Percentiles rank a stretch among this genome's conserved stretches.
These are phyloP conservation scores for Thermomyces lanuginosus DNA, from an alignment of 2,329 filamentous ascomycete species.

Conservation along the genomic window DNA sequence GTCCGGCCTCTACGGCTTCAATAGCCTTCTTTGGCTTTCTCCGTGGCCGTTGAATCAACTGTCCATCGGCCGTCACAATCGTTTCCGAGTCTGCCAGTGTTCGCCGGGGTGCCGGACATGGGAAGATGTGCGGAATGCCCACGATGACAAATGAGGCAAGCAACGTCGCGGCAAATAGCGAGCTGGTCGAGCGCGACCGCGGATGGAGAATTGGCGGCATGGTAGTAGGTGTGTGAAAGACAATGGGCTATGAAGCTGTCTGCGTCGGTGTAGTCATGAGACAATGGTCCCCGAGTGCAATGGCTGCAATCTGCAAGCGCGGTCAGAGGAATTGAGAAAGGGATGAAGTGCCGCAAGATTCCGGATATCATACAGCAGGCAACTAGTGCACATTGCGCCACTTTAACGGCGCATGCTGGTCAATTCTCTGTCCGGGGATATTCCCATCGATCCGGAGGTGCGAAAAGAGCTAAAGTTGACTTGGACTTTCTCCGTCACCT, in stretches of 20 bases:
- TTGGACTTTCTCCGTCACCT: too few relatives aligned
- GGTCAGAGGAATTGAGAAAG: too few relatives aligned
- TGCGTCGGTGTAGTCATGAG: not conserved
- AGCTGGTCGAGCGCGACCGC: constrained; percentile 80
- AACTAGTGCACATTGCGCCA: too few relatives aligned
- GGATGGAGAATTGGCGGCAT: constrained; percentile 85
- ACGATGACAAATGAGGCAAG: constrained; percentile 84
- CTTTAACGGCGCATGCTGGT: too few relatives aligned
- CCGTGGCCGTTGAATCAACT: constrained; percentile 23
- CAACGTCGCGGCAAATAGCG: constrained; percentile 86
- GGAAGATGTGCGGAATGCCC: constrained; percentile 72
- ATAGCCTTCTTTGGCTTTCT: constrained; percentile 20
- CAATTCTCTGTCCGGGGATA: too few relatives aligned
- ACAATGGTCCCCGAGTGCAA: too few relatives aligned
- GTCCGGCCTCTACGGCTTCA: too few relatives aligned
- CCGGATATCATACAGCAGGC: too few relatives aligned
- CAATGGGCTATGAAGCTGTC: not conserved
- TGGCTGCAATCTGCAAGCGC: too few relatives aligned
- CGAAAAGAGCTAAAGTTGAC: too few relatives aligned
- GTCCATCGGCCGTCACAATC: constrained; percentile 26
- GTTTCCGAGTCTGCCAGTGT: constrained; percentile 55
- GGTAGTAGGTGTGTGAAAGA: constrained; percentile 12
- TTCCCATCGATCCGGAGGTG: too few relatives aligned
- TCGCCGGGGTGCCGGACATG: constrained; percentile 68
- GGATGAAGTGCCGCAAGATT: constrained; percentile 3